Evolutionary conservation across 192 early-diverging fungal genomes (phyloP).

Genomic region (Backusella psychrophila): DNA sequence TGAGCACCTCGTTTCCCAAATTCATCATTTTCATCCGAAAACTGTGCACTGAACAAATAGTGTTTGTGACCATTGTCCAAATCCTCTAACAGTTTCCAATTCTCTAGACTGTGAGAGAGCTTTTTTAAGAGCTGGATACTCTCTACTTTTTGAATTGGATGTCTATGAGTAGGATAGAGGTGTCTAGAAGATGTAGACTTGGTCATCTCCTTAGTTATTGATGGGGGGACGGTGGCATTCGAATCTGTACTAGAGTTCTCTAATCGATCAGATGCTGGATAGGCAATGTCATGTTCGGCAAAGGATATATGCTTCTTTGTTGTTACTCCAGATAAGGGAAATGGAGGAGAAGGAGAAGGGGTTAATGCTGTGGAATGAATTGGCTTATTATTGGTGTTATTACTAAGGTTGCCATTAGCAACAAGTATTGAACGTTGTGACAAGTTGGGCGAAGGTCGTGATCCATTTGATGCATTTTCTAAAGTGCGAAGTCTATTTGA

Average conservation of each 20-base stretch:
- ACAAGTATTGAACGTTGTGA: conserved; percentile 15
- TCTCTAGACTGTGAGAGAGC: conserved; percentile 32
- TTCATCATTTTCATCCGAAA: conserved; percentile 25
- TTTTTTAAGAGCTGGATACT: conserved; percentile 39
- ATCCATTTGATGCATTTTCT: conserved; percentile 3
- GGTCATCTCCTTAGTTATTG: not conserved
- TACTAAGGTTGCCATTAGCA: not conserved
- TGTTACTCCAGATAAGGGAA: not conserved
- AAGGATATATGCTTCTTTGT: conserved; percentile 34
- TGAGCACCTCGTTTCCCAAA: conserved; percentile 14
- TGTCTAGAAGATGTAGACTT: not conserved
- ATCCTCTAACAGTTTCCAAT: conserved; percentile 39
- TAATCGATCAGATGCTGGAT: conserved; percentile 13
- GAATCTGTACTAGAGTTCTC: not conserved
- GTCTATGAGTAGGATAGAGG: conserved; percentile 18
- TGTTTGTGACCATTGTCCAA: conserved; percentile 40
- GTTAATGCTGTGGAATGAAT: not conserved
- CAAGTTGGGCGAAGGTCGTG: conserved; percentile 5
- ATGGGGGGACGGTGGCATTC: not conserved
- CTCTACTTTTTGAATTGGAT: conserved; percentile 13
- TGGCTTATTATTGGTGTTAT: not conserved
- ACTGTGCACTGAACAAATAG: conserved; percentile 32
- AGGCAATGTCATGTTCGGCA: conserved; percentile 27
- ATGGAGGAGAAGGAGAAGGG: not conserved
- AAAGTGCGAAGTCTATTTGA: not conserved